Conservation (phyloP, 768 basidiomycete genomes). For the Leucocoprinus leucothites region DNA sequence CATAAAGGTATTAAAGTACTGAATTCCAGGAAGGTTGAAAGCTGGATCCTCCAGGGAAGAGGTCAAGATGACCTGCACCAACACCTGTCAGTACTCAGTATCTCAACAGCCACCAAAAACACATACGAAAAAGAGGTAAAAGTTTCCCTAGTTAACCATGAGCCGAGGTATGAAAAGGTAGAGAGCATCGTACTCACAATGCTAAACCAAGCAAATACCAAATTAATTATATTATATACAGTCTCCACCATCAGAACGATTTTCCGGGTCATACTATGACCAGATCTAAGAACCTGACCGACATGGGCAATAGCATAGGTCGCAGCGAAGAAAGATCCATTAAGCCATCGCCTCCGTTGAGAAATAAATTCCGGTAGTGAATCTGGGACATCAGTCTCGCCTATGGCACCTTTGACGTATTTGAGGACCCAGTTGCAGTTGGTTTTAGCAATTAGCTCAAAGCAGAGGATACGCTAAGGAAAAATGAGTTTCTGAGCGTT, state of each 20-base stretch:
- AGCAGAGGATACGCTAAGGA: constrained; percentile 74
- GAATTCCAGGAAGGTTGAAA: constrained; percentile 62
- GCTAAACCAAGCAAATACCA: constrained; percentile 92
- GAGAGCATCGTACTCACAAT: constrained; percentile 50
- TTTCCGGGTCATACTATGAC: constrained; percentile 80
- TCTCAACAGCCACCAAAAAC: neutral
- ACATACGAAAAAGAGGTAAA: constrained; percentile 89
- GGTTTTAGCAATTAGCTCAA: constrained; percentile 74
- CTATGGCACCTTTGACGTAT: constrained; percentile 93
- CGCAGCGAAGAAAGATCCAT: constrained; percentile 93
- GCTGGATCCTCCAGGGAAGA: constrained; percentile 78
- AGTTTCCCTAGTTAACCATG: constrained; percentile 66
- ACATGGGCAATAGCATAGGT: constrained; percentile 91
- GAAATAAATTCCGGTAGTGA: constrained; percentile 90
- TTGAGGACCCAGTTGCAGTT: constrained; percentile 90
- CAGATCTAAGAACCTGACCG: constrained; percentile 74
- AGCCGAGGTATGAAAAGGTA: neutral
- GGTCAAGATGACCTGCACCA: constrained; percentile 75
- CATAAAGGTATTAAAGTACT: constrained; percentile 65
- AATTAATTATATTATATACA: constrained; percentile 81
- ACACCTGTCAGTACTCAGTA: neutral
- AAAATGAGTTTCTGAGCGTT: constrained; percentile 15
- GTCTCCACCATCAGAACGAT: constrained; percentile 73
- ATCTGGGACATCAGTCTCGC: constrained; percentile 93
- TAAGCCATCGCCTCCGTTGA: constrained; percentile 86